Evolutionary conservation across 441 rosid genomes (phyloP).

Genomic region (Pelargonium hybrid): DNA sequence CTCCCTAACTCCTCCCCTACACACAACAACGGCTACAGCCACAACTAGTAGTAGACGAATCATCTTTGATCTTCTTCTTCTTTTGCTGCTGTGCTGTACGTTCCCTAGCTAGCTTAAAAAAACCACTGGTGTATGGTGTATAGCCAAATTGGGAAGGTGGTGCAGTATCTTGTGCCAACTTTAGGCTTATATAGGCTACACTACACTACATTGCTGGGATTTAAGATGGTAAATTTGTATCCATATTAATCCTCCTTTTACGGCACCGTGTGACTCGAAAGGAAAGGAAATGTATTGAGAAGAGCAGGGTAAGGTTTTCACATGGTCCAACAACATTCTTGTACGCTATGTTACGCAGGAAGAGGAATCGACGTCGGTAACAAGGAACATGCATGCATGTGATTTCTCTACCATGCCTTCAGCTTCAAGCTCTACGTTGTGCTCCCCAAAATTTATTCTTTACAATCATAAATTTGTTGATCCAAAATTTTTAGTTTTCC

Average conservation of each 20-base stretch:
- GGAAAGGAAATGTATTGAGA: background rate
- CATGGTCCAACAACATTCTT: conserved; percentile 20
- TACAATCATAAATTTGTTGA: conserved; percentile 14
- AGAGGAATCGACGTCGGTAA: conserved; percentile 8
- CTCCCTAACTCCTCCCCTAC: conserved; percentile 16
- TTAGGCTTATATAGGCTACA: background rate
- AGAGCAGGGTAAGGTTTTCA: conserved; percentile 25
- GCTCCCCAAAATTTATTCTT: too few species aligned
- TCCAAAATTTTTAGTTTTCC: conserved; percentile 14
- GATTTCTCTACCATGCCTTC: conserved; percentile 23
- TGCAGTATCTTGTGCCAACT: background rate
- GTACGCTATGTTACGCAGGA: background rate
- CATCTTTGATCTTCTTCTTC: background rate
- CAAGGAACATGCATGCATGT: conserved; percentile 35
- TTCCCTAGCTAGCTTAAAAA: too few species aligned
- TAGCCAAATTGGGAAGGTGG: background rate
- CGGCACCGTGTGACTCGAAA: conserved; percentile 20
- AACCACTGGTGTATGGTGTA: too few species aligned
- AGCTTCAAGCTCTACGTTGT: conserved; percentile 16
- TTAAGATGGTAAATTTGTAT: too few species aligned
- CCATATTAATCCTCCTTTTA: background rate
- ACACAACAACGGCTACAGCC: conserved; percentile 4
- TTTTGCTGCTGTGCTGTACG: conserved; percentile 9
- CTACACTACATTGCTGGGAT: too few species aligned
- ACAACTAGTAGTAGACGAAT: background rate